phyloP scores from a whole-genome alignment of 1,284 basidiomycete species.

The Puccinia hordei region DNA sequence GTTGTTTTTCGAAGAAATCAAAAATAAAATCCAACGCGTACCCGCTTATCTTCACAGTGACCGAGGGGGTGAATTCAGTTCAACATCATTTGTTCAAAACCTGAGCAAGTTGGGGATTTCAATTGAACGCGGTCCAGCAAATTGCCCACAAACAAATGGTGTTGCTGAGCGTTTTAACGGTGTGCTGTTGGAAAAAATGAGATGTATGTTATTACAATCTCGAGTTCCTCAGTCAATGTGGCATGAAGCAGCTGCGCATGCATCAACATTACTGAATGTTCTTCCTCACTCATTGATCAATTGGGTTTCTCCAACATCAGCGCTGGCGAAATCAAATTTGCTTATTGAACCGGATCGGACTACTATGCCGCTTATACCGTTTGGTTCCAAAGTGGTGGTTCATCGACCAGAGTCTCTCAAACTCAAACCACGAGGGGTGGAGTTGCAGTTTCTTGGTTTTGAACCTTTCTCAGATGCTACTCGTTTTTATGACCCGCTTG shows the following conservation, averaged over 20 bases:
- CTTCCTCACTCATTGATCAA: too few relatives aligned
- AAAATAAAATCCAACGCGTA: too few relatives aligned
- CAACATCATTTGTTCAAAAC: background rate
- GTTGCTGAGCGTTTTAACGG: background rate
- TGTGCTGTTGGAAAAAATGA: background rate
- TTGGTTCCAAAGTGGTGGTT: too few relatives aligned
- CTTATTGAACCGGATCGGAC: background rate
- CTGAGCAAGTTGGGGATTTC: background rate
- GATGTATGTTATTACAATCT: too few relatives aligned
- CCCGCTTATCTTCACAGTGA: too few relatives aligned
- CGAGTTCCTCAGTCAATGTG: too few relatives aligned
- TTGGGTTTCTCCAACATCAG: background rate
- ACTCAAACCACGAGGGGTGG: too few relatives aligned
- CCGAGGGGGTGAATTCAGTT: too few relatives aligned
- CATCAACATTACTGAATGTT: too few relatives aligned
- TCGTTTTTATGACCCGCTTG: background rate
- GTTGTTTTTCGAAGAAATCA: background rate
- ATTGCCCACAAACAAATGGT: conserved; percentile 17
- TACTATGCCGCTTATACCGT: background rate
- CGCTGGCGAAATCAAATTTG: background rate
- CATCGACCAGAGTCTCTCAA: too few relatives aligned
- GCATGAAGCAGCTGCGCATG: too few relatives aligned
- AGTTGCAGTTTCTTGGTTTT: too few relatives aligned
- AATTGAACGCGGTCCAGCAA: background rate
- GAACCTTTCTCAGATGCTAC: conserved; percentile 30